Conservation (phyloP, 768 basidiomycete species). For the Leucocoprinus leucothites region DNA sequence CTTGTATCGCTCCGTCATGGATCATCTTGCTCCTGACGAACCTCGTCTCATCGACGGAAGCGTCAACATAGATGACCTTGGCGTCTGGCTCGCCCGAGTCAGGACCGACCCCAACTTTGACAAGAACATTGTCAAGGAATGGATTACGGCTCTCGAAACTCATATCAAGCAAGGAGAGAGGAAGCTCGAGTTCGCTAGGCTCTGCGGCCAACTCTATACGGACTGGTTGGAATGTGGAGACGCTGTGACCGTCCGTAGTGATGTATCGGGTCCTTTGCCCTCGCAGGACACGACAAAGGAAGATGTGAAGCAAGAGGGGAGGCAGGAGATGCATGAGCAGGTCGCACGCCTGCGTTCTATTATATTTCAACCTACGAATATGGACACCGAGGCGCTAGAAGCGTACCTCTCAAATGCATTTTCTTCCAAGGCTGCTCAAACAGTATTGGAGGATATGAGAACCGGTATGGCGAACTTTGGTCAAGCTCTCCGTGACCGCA, state of each 20-base stretch:
- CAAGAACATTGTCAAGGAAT: slow-evolving; percentile 29
- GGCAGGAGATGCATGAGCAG: slow-evolving; percentile 41
- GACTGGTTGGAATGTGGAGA: slow-evolving; percentile 44
- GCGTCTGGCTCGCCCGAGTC: slow-evolving; percentile 37
- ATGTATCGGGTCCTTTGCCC: slow-evolving; percentile 16
- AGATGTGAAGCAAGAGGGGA: slow-evolving; percentile 28
- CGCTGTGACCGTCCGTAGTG: slow-evolving; percentile 24
- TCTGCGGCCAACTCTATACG: slow-evolving; percentile 40
- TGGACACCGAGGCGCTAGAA: slow-evolving; percentile 30
- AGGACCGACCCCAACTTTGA: slow-evolving; percentile 39
- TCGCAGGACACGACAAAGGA: slow-evolving; percentile 7
- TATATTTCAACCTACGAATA: slow-evolving; percentile 33
- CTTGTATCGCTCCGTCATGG: slow-evolving; percentile 1
- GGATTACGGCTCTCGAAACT: slow-evolving; percentile 35
- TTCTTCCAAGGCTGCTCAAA: slow-evolving; percentile 25
- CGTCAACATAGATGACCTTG: slow-evolving; percentile 28
- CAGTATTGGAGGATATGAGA: slow-evolving; percentile 27
- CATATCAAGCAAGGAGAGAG: slow-evolving; percentile 34
- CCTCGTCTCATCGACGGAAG: slow-evolving; percentile 18
- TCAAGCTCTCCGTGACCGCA: slow-evolving; percentile 20
- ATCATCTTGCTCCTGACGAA: not conserved
- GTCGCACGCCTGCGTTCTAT: slow-evolving; percentile 35
- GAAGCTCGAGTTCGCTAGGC: slow-evolving; percentile 37
- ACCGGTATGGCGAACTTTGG: slow-evolving; percentile 27
- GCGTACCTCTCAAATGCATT: slow-evolving; percentile 38